Base-by-base conservation (phyloP, 2,329 filamentous ascomycete species). In the Monosporascus sp. region DNA sequence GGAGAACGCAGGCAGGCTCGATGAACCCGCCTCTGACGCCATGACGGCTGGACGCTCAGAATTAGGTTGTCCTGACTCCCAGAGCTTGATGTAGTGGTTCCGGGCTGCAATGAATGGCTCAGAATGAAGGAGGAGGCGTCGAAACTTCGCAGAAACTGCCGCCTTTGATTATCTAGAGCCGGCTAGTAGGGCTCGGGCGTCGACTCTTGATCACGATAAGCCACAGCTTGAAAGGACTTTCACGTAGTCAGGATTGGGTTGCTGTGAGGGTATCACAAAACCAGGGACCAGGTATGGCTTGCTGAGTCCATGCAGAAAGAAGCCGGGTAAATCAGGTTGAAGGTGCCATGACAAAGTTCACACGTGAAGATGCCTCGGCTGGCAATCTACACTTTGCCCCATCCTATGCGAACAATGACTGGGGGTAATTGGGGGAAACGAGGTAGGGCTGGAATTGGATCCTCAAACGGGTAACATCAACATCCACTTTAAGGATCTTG, bases 21-120 rank as follows among this genome's bases (percentile, higher is more conserved):
- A 60, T 26, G 62, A 48, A 3, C 56, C 53, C 15, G 60, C 58
- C 26, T 60, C 58, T 26, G 59, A 58, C 28, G 56, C 51, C 65
- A 66, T 66, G n/a, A 48, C 50, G 44, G 18, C 35, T 26, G 14
- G n/a, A 7, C 41, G 14, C 41, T 20, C 22, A 24, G n/a, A 14
- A 46, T 22, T 35, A 35, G 11, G 31, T 5, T 35, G 31, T 35
- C 9, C 31, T 5, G 11, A 35, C 31, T 35, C 31, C 9, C 31
- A 35, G 6, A 31, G 15, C 24, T 46, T 26, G n/a, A 18, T 43
- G 9, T 20, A 43, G 24, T 15, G 6, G 4, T 18, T 43, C 8
- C 22, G 18, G 11, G 17, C 31, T 35, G 4, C 11, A 14, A 35
- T 35, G 31, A 35, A 35, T 35, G 14, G 31, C 9, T 35, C 31